These are phyloP conservation scores for Arthrocladium fulminans DNA, from an alignment of 2,329 filamentous ascomycete genomes.

Conservation along the genomic window DNA sequence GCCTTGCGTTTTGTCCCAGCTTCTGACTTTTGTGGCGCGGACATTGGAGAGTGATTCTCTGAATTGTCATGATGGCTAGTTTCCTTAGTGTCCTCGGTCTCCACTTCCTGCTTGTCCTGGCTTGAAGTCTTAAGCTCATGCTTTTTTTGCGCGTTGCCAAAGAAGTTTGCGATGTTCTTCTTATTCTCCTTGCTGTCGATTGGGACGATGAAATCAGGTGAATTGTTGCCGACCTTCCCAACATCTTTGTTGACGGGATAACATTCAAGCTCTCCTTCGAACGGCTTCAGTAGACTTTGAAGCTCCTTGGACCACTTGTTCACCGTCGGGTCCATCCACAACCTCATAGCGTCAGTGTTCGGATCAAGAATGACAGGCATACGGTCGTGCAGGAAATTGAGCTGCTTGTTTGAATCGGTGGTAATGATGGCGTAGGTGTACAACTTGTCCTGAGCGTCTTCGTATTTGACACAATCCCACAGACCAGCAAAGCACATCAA, in stretches of 20 bases:
- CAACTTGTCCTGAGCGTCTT: slow-evolving; percentile 62
- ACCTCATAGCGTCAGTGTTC: slow-evolving; percentile 58
- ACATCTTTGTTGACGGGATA: slow-evolving; percentile 85
- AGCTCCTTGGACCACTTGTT: slow-evolving; percentile 69
- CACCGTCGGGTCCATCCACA: slow-evolving; percentile 68
- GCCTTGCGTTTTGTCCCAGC: slow-evolving; percentile 25
- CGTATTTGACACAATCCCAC: slow-evolving; percentile 80
- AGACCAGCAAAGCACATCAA: slow-evolving; percentile 85
- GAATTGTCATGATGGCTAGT: slow-evolving; percentile 39
- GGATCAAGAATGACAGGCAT: slow-evolving; percentile 92
- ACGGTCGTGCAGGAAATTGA: slow-evolving; percentile 81
- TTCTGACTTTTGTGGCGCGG: slow-evolving; percentile 27
- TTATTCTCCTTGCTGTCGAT: slow-evolving; percentile 81
- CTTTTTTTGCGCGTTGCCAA: slow-evolving; percentile 44
- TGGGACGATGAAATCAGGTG: slow-evolving; percentile 71
- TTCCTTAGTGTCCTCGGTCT: slow-evolving; percentile 33
- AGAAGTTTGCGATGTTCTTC: slow-evolving; percentile 89
- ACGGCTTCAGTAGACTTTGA: slow-evolving; percentile 71
- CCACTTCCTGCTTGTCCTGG: slow-evolving; percentile 21
- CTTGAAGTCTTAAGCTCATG: slow-evolving; percentile 15
- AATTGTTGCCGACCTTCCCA: slow-evolving; percentile 89
- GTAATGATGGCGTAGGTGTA: slow-evolving; percentile 95
- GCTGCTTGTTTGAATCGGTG: slow-evolving; percentile 70
- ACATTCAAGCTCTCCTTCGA: slow-evolving; percentile 66
- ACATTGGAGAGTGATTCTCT: slow-evolving; percentile 46